phyloP scores from a whole-genome alignment of 108 stramenopile genomes.

The Skeletonema costatum region DNA sequence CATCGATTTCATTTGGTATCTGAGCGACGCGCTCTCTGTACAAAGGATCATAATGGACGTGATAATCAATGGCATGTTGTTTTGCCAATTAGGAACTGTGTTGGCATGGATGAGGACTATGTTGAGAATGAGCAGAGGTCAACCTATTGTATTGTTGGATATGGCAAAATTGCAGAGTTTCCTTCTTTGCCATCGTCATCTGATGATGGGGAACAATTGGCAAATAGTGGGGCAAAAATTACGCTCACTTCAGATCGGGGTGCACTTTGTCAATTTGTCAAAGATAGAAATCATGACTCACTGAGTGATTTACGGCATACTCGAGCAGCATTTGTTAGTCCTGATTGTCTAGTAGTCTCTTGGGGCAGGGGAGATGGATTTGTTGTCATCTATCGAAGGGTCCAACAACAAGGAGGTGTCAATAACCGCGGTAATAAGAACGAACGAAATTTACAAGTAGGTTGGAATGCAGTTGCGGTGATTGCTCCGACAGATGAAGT shows the following conservation, averaged over 20 bases:
- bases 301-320: slow-evolving; percentile 44
- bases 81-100: slow-evolving; percentile 17
- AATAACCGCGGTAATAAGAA: background rate
- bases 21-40: slow-evolving; percentile 24
- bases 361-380: slow-evolving; percentile 80
- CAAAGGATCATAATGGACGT: background rate
- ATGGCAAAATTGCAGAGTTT: slow-evolving; percentile 30
- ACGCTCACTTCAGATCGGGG: slow-evolving; percentile 30
- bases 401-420: slow-evolving; percentile 1
- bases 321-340: slow-evolving; percentile 61
- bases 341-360: slow-evolving; percentile 71
- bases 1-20: slow-evolving; percentile 49
- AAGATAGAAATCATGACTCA: background rate
- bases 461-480: slow-evolving; percentile 42
- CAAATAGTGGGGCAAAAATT: slow-evolving; percentile 5
- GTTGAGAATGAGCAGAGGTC: background rate
- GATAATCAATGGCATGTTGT: slow-evolving; percentile 17
- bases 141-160: slow-evolving; percentile 28
- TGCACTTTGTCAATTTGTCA: background rate
- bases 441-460: slow-evolving; percentile 29
- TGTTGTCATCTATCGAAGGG: slow-evolving; percentile 69
- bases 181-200: slow-evolving; percentile 1
- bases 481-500: slow-evolving; percentile 25
- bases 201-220: background rate
- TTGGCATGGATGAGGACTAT: slow-evolving; percentile 15